A percentile compares a stretch with the other conserved stretches of the same genome.
Evolutionary conservation across 345 rosid species (phyloP).

Genomic region (Citrus australasica): DNA sequence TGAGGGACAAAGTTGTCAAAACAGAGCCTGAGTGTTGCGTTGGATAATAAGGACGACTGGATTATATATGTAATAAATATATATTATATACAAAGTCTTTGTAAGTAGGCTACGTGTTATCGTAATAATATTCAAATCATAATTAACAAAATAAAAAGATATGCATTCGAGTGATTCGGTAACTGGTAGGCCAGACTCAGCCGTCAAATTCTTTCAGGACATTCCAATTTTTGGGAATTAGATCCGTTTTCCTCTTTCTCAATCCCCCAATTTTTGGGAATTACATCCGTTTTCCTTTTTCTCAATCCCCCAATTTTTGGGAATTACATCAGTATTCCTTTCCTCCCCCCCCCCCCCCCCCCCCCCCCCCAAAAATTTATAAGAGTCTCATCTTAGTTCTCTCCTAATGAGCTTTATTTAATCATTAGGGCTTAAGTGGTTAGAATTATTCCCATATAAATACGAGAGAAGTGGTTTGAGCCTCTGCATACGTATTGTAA

Average conservation of each 20-base stretch:
- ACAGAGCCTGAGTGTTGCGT: not conserved
- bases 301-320: not conserved
- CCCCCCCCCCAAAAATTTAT: too few species aligned
- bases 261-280: not conserved
- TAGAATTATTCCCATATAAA: accelerated
- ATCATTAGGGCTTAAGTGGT: too few species aligned
- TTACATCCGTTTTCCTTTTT: not conserved
- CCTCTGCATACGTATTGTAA: accelerated
- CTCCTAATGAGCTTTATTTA: too few species aligned
- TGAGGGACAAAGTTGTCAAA: not conserved
- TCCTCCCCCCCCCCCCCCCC: not conserved
- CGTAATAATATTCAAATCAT: too few species aligned
- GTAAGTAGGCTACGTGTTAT: too few species aligned
- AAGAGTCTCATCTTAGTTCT: too few species aligned
- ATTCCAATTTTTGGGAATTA: not conserved
- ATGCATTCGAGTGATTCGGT: not conserved
- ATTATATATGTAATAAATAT: too few species aligned
- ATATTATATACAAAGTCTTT: too few species aligned
- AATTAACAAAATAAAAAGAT: too few species aligned
- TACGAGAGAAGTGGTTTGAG: accelerated
- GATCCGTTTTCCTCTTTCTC: not conserved
- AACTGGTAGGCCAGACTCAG: not conserved
- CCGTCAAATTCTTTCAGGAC: not conserved
- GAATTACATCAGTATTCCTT: not conserved
- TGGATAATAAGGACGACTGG: too few species aligned